Conservation (phyloP, 2,329 filamentous ascomycete species). For the Tympanopsis confertula region DNA sequence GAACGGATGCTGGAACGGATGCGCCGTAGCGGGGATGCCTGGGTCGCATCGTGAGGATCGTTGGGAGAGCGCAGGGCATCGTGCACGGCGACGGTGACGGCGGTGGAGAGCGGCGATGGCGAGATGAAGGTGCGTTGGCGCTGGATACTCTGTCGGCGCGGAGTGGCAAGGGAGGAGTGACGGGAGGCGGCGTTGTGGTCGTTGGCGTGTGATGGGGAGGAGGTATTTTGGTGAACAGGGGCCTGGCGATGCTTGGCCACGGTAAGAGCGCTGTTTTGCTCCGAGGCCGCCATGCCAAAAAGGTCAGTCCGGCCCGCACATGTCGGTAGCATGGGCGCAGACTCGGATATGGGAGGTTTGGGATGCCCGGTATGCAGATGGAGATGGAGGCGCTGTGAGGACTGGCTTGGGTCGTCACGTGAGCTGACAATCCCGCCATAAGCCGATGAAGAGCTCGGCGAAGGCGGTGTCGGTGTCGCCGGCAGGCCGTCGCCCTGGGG, state of each 20-base stretch:
- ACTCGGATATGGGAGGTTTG: neutral
- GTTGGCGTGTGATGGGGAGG: slow-evolving; percentile 12
- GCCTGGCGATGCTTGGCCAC: neutral
- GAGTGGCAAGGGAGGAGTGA: slow-evolving; percentile 16
- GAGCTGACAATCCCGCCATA: too few species aligned
- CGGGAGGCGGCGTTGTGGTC: slow-evolving; percentile 23
- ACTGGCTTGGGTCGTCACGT: neutral
- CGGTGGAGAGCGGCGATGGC: slow-evolving; percentile 46
- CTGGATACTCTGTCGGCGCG: slow-evolving; percentile 22
- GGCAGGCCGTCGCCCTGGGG: slow-evolving; percentile 9
- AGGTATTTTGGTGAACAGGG: too few species aligned
- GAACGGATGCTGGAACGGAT: slow-evolving; percentile 37
- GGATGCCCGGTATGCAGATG: too few species aligned
- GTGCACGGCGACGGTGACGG: slow-evolving; percentile 43
- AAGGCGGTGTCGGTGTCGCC: slow-evolving; percentile 6
- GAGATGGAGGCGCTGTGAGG: neutral
- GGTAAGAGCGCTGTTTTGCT: neutral
- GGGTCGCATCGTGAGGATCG: slow-evolving; percentile 20
- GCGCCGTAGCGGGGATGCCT: slow-evolving; percentile 31
- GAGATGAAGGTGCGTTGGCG: slow-evolving; percentile 40
- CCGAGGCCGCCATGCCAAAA: too few species aligned
- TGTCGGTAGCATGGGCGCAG: neutral
- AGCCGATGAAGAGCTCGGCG: slow-evolving; percentile 15
- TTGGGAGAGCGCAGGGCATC: slow-evolving; percentile 38
- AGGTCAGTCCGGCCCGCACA: neutral